These are phyloP conservation scores for Neofusicoccum cordaticola DNA, from an alignment of 2,329 filamentous ascomycete genomes.

Conservation along the genomic window DNA sequence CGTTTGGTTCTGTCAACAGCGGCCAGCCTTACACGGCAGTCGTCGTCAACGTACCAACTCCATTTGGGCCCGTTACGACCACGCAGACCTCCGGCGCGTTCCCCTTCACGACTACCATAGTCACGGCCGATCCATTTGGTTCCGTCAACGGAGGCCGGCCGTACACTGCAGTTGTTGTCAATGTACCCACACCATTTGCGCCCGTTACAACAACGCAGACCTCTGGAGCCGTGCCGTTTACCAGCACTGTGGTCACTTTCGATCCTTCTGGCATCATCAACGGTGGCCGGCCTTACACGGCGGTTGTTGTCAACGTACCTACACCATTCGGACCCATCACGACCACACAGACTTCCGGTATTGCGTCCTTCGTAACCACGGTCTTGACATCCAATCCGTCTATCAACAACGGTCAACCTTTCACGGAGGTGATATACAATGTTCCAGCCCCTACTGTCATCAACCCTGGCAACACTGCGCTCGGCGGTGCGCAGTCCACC, in stretches of 20 bases:
- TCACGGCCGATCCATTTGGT: background rate
- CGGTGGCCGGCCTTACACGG: background rate
- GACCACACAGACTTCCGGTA: background rate
- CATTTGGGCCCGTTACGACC: background rate
- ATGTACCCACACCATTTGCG: background rate
- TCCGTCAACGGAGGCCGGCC: background rate
- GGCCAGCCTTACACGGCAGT: background rate
- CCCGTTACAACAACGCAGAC: background rate
- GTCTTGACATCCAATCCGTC: background rate
- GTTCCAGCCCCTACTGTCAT: background rate
- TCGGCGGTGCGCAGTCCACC: background rate
- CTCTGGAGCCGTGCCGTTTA: background rate
- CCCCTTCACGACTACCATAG: background rate
- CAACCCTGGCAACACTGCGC: background rate
- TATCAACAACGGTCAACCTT: background rate
- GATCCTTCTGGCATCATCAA: background rate
- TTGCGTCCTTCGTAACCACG: background rate
- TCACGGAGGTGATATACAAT: background rate
- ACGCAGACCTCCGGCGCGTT: background rate
- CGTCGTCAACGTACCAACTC: background rate
- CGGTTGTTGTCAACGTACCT: background rate
- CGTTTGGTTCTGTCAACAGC: background rate
- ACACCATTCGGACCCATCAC: background rate
- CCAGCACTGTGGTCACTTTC: background rate
- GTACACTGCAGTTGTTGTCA: background rate